These are phyloP conservation scores for Xerocomus spinulosus DNA, from an alignment of 768 basidiomycete genomes.

Conservation along the genomic window DNA sequence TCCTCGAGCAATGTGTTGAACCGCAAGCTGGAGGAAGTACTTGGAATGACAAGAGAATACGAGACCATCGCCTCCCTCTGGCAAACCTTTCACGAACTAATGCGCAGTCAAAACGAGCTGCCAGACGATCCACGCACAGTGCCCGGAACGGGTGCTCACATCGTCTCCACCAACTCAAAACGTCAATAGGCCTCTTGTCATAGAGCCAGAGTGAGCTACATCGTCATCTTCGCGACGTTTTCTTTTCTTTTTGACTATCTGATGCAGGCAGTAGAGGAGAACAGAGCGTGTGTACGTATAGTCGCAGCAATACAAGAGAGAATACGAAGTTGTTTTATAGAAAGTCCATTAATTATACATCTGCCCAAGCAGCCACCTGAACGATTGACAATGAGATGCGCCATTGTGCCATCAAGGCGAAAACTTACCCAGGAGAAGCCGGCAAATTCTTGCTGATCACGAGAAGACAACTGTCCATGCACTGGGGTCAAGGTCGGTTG, in stretches of 20 bases:
- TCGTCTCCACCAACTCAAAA: constrained; percentile 37
- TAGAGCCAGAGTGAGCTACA: constrained; percentile 17
- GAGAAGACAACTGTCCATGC: constrained; percentile 83
- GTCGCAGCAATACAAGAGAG: constrained; percentile 32
- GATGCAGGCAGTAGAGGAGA: constrained; percentile 34
- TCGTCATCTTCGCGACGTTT: constrained; percentile 16
- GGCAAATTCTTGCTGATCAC: constrained; percentile 93
- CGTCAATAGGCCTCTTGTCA: constrained; percentile 16
- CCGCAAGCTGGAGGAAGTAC: constrained; percentile 87
- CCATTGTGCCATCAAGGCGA: not conserved
- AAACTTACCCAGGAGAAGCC: constrained; percentile 87
- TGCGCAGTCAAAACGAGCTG: constrained; percentile 48
- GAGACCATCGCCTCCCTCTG: constrained; percentile 83
- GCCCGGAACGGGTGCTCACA: constrained; percentile 71
- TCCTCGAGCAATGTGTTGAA: constrained; percentile 83
- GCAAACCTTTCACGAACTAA: constrained; percentile 75
- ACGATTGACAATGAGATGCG: not conserved
- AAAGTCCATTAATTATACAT: constrained; percentile 38
- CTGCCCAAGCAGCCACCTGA: constrained; percentile 52
- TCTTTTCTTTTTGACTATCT: constrained; percentile 35
- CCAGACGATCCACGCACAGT: constrained; percentile 32
- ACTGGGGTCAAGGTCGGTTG: constrained; percentile 97
- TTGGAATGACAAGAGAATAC: constrained; percentile 91
- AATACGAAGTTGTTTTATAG: constrained; percentile 23
- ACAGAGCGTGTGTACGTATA: constrained; percentile 27